These are phyloP conservation scores for Breynia disticha DNA, from an alignment of 441 rosid species.

Conservation along the genomic window DNA sequence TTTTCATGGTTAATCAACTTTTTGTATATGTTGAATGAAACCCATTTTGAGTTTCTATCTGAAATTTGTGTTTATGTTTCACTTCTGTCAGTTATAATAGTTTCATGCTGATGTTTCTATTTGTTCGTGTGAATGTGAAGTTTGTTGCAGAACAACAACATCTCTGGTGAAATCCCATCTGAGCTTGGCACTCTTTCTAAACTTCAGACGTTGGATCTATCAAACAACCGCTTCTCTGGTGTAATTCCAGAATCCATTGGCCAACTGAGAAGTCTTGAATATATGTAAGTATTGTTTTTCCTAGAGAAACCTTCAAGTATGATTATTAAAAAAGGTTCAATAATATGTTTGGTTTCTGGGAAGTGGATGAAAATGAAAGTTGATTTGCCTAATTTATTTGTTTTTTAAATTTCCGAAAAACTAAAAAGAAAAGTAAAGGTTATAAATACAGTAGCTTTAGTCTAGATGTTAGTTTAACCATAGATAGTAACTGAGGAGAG, in stretches of 20 bases:
- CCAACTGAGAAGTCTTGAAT: slow-evolving; percentile 47
- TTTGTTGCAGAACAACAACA: slow-evolving; percentile 78
- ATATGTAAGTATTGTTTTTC: slow-evolving; percentile 45
- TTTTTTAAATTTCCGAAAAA: neutral
- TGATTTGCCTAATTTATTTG: neutral
- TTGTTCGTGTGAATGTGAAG: slow-evolving; percentile 29
- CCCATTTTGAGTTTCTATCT: slow-evolving; percentile 3
- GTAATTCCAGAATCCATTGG: slow-evolving; percentile 45
- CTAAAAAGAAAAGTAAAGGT: neutral
- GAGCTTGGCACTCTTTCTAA: slow-evolving; percentile 56
- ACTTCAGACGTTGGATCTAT: slow-evolving; percentile 75
- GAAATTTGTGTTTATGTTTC: neutral
- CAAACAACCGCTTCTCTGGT: slow-evolving; percentile 62
- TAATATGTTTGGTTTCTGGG: slow-evolving; percentile 16
- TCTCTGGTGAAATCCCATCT: slow-evolving; percentile 64
- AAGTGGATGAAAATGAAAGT: slow-evolving; percentile 5
- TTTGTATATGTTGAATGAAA: neutral
- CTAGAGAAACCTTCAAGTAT: slow-evolving; percentile 46
- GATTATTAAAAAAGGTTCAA: neutral
- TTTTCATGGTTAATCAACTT: neutral
- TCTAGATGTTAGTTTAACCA: neutral
- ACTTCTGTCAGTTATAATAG: too few relatives aligned
- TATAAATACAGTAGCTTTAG: neutral
- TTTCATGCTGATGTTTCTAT: slow-evolving; percentile 1
- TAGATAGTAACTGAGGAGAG: neutral